Percentiles rank a stretch among this genome's conserved stretches.
Evolutionary conservation across 2,329 filamentous ascomycete species (phyloP).

Genomic region (Aspergillus fischeri): DNA sequence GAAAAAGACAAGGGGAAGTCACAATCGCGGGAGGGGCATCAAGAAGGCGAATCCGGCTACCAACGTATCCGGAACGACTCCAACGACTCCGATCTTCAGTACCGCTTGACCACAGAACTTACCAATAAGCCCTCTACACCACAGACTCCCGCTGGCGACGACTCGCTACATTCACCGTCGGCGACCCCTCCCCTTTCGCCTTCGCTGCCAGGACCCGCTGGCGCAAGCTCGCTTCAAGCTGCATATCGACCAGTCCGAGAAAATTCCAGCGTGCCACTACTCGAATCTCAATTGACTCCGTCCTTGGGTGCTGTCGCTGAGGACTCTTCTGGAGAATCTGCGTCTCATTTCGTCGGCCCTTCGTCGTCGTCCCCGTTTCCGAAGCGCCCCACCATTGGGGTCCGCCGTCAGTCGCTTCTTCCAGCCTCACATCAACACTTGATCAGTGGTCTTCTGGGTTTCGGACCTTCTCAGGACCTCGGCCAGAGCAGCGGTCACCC

Average conservation of each 20-base stretch:
- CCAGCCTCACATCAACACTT: conserved; percentile 37
- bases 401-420: conserved; percentile 39
- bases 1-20: neutral
- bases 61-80: conserved; percentile 11
- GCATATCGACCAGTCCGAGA: conserved; percentile 14
- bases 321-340: conserved; percentile 10
- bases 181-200: conserved; percentile 17
- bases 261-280: conserved; percentile 8
- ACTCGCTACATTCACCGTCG: conserved; percentile 15
- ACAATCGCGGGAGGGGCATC: neutral
- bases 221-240: conserved; percentile 18
- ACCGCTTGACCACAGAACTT: conserved; percentile 14
- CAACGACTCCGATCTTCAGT: conserved; percentile 7
- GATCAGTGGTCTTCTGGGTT: conserved; percentile 33
- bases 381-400: conserved; percentile 31
- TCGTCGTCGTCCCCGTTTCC: conserved; percentile 14
- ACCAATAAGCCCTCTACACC: conserved; percentile 15
- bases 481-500: conserved; percentile 17
- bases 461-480: conserved; percentile 17
- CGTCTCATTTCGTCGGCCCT: conserved; percentile 7
- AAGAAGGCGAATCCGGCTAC: conserved; percentile 1
- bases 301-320: conserved; percentile 28
- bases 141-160: conserved; percentile 21
- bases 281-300: conserved; percentile 21
- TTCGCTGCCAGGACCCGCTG: conserved; percentile 15